Conservation (phyloP, 2,329 filamentous ascomycete genomes). For the Colletotrichum sp. region DNA sequence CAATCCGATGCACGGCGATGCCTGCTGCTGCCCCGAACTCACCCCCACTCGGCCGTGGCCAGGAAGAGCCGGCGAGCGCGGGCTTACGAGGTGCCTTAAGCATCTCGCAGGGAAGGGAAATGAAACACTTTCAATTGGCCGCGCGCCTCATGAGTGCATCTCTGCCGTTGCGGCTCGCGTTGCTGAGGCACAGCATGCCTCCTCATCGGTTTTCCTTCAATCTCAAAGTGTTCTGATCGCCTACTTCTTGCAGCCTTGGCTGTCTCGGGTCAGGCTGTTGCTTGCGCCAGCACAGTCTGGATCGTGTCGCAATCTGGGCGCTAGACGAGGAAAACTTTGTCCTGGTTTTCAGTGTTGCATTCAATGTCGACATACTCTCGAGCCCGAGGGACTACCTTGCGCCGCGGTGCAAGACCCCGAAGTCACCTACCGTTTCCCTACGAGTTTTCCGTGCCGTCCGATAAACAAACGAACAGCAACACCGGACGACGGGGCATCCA, state of each 20-base stretch:
- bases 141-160: not conserved
- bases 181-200: not conserved
- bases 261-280: slow-evolving; percentile 3
- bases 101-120: not conserved
- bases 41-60: not conserved
- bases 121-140: not conserved
- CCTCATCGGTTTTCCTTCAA: not conserved
- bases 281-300: not conserved
- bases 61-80: not conserved
- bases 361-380: not conserved
- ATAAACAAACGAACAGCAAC: not conserved
- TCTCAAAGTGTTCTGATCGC: slow-evolving; percentile 3
- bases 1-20: not conserved
- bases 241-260: slow-evolving; percentile 12
- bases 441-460: not conserved
- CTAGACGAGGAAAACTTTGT: not conserved
- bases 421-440: not conserved
- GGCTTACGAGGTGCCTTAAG: not conserved
- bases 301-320: not conserved
- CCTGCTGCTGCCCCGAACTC: not conserved
- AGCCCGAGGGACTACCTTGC: not conserved
- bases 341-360: not conserved
- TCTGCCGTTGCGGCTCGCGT: not conserved
- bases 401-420: not conserved
- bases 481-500: not conserved